Base-by-base conservation (phyloP, 768 basidiomycete genomes). In the Rhizopogon vulgaris region DNA sequence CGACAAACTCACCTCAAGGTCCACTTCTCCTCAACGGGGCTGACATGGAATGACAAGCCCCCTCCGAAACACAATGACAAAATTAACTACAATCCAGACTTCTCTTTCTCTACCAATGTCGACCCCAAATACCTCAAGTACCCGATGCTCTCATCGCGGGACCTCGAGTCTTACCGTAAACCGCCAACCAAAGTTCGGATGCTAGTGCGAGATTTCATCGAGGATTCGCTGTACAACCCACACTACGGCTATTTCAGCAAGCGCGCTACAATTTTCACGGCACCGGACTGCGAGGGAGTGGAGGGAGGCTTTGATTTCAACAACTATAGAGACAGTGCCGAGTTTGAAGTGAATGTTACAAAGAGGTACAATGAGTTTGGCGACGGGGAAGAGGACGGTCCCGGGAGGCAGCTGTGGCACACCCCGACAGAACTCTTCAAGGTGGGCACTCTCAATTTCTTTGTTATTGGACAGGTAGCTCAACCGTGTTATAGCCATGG, bases 371-470 rank as follows among this genome's bases (percentile, higher is more conserved):
- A 79, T 42, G 73, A 77, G 18, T 88, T 90, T 61, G 86, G 86
- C 14, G 69, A 72, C 28, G 78, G 83, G 59, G 76, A 71, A 56
- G 70, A 69, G 52, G 75, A 82, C 36, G 87, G 87, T 9, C 84
- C 85, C 18, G 90, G 93, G 6, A 79, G 82, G 61, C 95, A 99
- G 71, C 73, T 99, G 49, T 99, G 96, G 96, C 96, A 99, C 69
- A 99, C 96, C 1, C 96, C 96, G 0, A 95, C 93, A 0, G 96
- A 98, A 64, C 69, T 99, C 28, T 97, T 99, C 77, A 93, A 94
- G 82, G 96, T 94, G 52, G 32, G 52, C 22, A 25, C 30, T 8
- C 28, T 42, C 46, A 36, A 25, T 41, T 37, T 36, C 4, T 41
- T 8, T 5, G 30, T 18, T 9, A 34, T 47, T 49, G 40, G 22